A percentile compares a stretch with the other conserved stretches of the same genome.
These are phyloP conservation scores for Cardamine chenopodiifolia DNA, from an alignment of 345 rosid species.

Conservation along the genomic window DNA sequence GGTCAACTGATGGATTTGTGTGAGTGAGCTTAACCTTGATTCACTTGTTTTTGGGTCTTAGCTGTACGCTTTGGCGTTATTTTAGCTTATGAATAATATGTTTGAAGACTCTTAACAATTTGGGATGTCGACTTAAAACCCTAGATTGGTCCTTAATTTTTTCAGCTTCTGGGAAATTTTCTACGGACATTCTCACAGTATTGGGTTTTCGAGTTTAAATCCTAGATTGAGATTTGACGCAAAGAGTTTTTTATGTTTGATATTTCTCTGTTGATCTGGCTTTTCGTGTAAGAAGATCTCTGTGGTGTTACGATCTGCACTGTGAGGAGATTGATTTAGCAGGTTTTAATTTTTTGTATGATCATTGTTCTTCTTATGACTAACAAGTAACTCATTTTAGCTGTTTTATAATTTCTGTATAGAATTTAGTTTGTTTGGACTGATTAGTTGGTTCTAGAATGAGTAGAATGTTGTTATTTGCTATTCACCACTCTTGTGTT, in stretches of 20 bases:
- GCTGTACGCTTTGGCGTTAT: not conserved
- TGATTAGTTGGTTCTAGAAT: no score
- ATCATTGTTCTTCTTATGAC: conserved; percentile 10
- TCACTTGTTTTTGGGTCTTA: not conserved
- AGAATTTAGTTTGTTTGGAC: not conserved
- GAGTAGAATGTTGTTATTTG: no score
- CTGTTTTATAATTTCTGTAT: not conserved
- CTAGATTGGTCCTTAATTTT: conserved; percentile 17
- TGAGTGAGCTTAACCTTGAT: conserved; percentile 30
- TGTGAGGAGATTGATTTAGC: not conserved
- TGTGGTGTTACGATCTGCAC: conserved; percentile 21
- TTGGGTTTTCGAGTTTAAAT: conserved; percentile 8
- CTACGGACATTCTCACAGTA: not conserved
- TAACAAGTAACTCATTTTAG: not conserved
- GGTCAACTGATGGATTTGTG: conserved; percentile 12
- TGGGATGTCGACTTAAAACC: conserved; percentile 30
- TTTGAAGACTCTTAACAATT: not conserved
- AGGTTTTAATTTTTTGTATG: not conserved
- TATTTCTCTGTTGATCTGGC: conserved; percentile 15
- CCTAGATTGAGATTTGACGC: conserved; percentile 11
- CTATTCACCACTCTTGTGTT: no score
- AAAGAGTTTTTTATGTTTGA: not conserved
- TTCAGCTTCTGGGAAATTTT: not conserved
- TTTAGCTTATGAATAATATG: conserved; percentile 9
- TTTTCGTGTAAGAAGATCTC: conserved; percentile 1